Evolutionary conservation across 2,329 filamentous ascomycete genomes (phyloP).

Genomic region (Tolypocladium sp.): DNA sequence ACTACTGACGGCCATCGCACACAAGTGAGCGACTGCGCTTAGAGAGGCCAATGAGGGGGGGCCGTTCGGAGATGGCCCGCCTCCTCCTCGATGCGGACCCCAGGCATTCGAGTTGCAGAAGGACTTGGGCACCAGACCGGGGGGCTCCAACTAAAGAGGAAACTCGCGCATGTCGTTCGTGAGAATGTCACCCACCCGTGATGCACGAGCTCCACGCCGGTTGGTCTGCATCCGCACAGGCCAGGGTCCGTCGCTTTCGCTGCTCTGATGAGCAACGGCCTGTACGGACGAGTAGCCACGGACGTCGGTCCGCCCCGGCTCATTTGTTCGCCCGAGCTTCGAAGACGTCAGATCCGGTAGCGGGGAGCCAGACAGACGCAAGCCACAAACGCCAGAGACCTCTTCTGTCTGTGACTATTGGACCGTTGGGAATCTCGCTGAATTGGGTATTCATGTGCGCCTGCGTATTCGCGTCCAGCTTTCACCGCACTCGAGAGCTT

Average conservation of each 20-base stretch:
- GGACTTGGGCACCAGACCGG: neutral
- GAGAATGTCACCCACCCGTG: constrained; percentile 4
- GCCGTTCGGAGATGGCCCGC: constrained; percentile 14
- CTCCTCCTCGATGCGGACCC: neutral
- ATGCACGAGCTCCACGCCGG: neutral
- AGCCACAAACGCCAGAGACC: neutral
- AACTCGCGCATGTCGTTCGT: constrained; percentile 6
- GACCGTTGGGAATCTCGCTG: neutral
- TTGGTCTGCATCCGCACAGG: neutral
- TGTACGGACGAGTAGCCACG: neutral
- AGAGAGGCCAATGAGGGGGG: constrained; percentile 34
- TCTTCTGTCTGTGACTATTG: neutral
- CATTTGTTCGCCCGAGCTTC: neutral
- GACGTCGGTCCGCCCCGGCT: too few species aligned
- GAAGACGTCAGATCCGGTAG: neutral
- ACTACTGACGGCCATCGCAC: constrained; percentile 14
- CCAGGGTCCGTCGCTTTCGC: neutral
- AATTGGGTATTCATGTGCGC: neutral
- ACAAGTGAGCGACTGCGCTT: constrained; percentile 31
- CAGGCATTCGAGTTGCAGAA: neutral
- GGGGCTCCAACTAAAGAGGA: constrained; percentile 2
- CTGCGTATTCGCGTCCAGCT: neutral
- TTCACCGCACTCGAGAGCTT: neutral
- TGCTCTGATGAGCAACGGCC: neutral
- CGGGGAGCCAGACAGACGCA: neutral